Evolutionary conservation across 768 basidiomycete species (phyloP), one percentile per base, ranked within the genome.

Genomic region (Tremella yokohamensis): DNA sequence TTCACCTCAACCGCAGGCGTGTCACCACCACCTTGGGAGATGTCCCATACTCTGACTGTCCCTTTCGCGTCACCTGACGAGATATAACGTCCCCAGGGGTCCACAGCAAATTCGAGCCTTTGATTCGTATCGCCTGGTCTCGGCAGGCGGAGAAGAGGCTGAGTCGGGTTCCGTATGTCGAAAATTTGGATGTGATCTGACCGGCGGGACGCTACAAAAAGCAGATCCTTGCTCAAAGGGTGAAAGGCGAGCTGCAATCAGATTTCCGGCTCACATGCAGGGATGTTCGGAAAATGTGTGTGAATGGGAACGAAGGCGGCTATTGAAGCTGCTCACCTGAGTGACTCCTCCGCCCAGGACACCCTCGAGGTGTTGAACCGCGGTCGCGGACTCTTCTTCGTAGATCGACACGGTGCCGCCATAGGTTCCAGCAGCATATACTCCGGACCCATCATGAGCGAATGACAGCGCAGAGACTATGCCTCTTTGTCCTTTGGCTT

Each of bases 381-480:
- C 82, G 9, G 78, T 78, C 8, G 79, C 80, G 0, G 81, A 79
- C 0, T 80, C 78, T 68, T 89, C 88, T 8, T 80, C 40, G 63
- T 80, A 80, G 1, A 79, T 55, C 1, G 70, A 69, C 6, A 78
- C 65, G 1, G 63, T 61, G 2, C 79, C 77, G 0, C 80, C 68
- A 11, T 90, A 83, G 6, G 84, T 87, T 0, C 90, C 91, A 7
- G 89, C 90, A 0, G 90, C 91, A 62, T 84, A 92, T 13, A 86
- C 78, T 40, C 84, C 84, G 0, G 79, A 77, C 34, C 82, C 79
- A 45, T 84, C 84, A 0, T 85, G 81, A 16, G 84, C 85, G 74
- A 96, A 91, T 0, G 88, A 84, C 3, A 98, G 77, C 0, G 90
- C 78, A 3, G 92, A 91, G 42, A 97, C 82, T 59, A 97, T 89